Conservation (phyloP, 2,329 filamentous ascomycete genomes). For the Aspergillus hiratsukae region DNA sequence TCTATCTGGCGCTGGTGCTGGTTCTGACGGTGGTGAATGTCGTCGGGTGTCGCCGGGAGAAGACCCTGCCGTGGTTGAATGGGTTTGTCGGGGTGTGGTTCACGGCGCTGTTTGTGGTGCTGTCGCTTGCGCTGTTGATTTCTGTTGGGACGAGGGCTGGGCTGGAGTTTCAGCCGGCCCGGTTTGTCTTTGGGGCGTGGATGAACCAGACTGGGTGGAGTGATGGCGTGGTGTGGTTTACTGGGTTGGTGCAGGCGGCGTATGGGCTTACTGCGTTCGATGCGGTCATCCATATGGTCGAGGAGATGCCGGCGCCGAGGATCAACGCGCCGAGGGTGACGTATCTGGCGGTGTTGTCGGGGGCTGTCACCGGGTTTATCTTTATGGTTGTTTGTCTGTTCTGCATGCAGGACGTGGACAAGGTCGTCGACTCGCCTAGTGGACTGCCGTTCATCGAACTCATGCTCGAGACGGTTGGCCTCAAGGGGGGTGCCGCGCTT, state of each 20-base stretch:
- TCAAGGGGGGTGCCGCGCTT: slow-evolving; percentile 47
- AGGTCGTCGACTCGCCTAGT: slow-evolving; percentile 34
- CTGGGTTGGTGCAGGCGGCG: slow-evolving; percentile 53
- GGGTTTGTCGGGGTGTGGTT: slow-evolving; percentile 55
- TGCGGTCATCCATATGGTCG: slow-evolving; percentile 56
- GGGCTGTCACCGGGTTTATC: slow-evolving; percentile 48
- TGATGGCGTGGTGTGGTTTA: slow-evolving; percentile 55
- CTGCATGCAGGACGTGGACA: slow-evolving; percentile 46
- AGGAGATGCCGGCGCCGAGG: slow-evolving; percentile 52
- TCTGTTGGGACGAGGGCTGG: slow-evolving; percentile 45
- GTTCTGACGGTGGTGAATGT: slow-evolving; percentile 50
- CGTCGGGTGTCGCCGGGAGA: slow-evolving; percentile 48
- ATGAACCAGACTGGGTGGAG: slow-evolving; percentile 51
- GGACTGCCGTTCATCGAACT: slow-evolving; percentile 50
- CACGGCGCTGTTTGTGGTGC: slow-evolving; percentile 49
- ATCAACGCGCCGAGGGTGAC: slow-evolving; percentile 50
- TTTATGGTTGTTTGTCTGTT: slow-evolving; percentile 53
- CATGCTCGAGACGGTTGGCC: slow-evolving; percentile 37
- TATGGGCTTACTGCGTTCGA: slow-evolving; percentile 57
- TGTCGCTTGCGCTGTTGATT: slow-evolving; percentile 50
- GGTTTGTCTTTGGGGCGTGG: slow-evolving; percentile 53
- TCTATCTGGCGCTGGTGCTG: slow-evolving; percentile 50
- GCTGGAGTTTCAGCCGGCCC: slow-evolving; percentile 46
- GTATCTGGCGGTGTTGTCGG: slow-evolving; percentile 49
- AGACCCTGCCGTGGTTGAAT: slow-evolving; percentile 50